These are phyloP conservation scores for Yarrowia galli DNA, from an alignment of 1,139 yeast genomes.

Conservation along the genomic window DNA sequence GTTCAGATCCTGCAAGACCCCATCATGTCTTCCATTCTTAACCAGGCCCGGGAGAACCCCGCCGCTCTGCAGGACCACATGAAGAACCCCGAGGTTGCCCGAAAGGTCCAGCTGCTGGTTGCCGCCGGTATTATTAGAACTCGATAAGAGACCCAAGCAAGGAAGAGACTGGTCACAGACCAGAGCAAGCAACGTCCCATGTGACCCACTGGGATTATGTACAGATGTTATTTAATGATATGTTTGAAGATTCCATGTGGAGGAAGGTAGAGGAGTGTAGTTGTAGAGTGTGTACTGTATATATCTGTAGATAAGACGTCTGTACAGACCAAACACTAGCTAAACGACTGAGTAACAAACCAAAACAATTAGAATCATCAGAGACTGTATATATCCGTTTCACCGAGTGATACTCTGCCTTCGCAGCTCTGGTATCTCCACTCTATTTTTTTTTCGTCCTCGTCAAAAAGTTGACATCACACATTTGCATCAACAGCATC, in stretches of 20 bases:
- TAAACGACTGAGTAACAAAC: too few relatives aligned
- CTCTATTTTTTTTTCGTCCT: too few relatives aligned
- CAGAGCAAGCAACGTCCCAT: background rate
- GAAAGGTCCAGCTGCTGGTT: constrained; percentile 86
- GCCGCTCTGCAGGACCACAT: constrained; percentile 97
- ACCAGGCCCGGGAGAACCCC: constrained; percentile 94
- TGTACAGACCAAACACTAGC: too few relatives aligned
- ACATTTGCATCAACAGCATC: too few relatives aligned
- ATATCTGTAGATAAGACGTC: too few relatives aligned
- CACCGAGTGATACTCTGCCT: too few relatives aligned
- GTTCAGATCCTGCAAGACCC: constrained; percentile 92
- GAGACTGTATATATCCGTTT: too few relatives aligned
- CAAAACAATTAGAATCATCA: too few relatives aligned
- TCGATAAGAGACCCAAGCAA: constrained; percentile 56
- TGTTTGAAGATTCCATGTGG: background rate
- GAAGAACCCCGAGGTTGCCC: constrained; percentile 92
- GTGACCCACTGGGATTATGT: background rate
- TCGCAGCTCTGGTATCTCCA: too few relatives aligned
- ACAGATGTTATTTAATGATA: constrained; percentile 23
- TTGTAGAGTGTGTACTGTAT: background rate
- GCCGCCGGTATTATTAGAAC: constrained; percentile 98
- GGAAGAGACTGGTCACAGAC: background rate
- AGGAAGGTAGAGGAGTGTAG: too few relatives aligned
- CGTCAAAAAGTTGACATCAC: too few relatives aligned
- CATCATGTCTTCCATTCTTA: constrained; percentile 92